Percentiles rank a stretch among this genome's conserved stretches.
phyloP scores from a whole-genome alignment of 2,329 filamentous ascomycete genomes.

The Exophiala sideris region DNA sequence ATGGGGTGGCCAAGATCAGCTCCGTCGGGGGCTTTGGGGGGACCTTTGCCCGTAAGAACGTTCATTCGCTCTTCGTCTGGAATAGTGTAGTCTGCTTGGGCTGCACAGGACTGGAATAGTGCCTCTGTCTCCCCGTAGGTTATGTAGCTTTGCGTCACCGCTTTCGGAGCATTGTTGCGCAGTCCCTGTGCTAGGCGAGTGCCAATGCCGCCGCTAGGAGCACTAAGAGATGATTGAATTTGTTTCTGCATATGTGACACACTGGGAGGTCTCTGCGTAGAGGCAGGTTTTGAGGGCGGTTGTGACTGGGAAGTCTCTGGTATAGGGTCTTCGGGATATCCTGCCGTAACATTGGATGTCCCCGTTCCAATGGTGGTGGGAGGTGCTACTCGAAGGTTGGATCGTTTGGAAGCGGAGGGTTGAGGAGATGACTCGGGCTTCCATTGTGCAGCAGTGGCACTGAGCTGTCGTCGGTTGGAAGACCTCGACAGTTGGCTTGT shows the following conservation, averaged over 20 bases:
- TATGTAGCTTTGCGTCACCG: constrained; percentile 64
- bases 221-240: constrained; percentile 10
- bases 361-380: constrained; percentile 2
- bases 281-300: constrained; percentile 3
- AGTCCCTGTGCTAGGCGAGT: constrained; percentile 27
- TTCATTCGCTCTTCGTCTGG: constrained; percentile 64
- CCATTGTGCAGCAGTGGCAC: constrained; percentile 2
- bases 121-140: constrained; percentile 75
- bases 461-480: constrained; percentile 4
- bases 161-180: constrained; percentile 33
- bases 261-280: background rate
- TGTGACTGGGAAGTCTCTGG: background rate
- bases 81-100: constrained; percentile 73
- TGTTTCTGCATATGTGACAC: constrained; percentile 20
- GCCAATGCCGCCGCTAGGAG: constrained; percentile 10
- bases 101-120: constrained; percentile 71
- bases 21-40: constrained; percentile 67
- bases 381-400: background rate
- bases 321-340: background rate
- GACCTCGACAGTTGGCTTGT: background rate
- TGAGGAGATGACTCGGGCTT: background rate
- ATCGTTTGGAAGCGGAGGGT: constrained; percentile 3
- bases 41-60: constrained; percentile 46
- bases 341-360: constrained; percentile 9
- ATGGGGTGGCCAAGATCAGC: constrained; percentile 73